These are phyloP conservation scores for Onygena corvina DNA, from an alignment of 2,329 filamentous ascomycete genomes.

Conservation along the genomic window DNA sequence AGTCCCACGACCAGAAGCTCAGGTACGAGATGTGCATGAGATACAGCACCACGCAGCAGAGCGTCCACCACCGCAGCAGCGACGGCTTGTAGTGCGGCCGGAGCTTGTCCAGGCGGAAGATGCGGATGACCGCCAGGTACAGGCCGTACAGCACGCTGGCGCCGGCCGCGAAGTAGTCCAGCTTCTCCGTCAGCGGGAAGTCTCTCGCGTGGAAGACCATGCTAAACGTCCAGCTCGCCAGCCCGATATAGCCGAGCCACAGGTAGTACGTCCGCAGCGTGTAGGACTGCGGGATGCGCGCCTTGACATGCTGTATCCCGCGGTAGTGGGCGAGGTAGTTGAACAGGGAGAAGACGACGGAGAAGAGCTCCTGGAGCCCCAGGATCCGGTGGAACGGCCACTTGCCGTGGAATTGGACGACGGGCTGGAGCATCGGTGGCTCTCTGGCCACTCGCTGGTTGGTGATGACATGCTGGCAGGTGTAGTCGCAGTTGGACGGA, in stretches of 20 bases:
- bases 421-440: constrained; percentile 50
- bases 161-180: constrained; percentile 93
- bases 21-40: constrained; percentile 68
- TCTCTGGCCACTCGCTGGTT: constrained; percentile 53
- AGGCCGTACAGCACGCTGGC: constrained; percentile 82
- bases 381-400: constrained; percentile 90
- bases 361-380: constrained; percentile 90
- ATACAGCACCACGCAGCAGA: constrained; percentile 60
- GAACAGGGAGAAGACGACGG: constrained; percentile 81
- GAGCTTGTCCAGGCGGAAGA: constrained; percentile 66
- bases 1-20: constrained; percentile 79
- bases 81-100: constrained; percentile 37
- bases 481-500: constrained; percentile 90
- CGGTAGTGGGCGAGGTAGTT: constrained; percentile 78
- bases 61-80: constrained; percentile 62
- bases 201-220: constrained; percentile 89
- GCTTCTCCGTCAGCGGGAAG: constrained; percentile 71
- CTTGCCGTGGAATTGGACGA: constrained; percentile 95
- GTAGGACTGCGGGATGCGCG: constrained; percentile 60
- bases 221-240: constrained; percentile 75
- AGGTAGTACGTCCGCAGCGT: constrained; percentile 70
- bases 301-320: constrained; percentile 60
- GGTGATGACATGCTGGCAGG: constrained; percentile 89
- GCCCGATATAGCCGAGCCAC: constrained; percentile 64
- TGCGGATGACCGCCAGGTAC: constrained; percentile 69